Evolutionary conservation across 2,329 filamentous ascomycete genomes (phyloP), one percentile per base, ranked within the genome.

Genomic region (Stagonosporopsis rhizophila): DNA sequence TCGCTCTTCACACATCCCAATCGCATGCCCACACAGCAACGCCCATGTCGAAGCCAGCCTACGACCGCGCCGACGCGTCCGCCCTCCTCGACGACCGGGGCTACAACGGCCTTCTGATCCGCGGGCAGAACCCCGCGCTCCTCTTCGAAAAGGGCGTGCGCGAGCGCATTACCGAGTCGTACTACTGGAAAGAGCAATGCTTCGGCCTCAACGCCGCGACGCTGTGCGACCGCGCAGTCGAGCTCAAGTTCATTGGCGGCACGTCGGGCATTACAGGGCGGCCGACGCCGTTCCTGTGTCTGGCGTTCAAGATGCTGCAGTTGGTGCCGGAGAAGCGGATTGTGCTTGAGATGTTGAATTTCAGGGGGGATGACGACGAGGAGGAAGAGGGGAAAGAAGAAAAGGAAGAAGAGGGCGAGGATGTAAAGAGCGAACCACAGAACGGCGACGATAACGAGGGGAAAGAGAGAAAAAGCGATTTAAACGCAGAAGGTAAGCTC

Each of bases 151-250:
- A 96, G 76, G 90, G 92, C 37, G 92, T 97, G 64, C 90, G 91
- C 72, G 95, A 99, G 78, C 92, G 95, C 73, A 97, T 99, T 77
- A 87, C 93, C 66, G 92, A 96, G 72, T 91, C 88, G 49, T 96
- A 96, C 79, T 99, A 96, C 81, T 99, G 92, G 90, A 97, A 97
- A 78, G 95, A 98, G 79, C 93, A 97, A 80, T 97, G 95, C 76
- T 99, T 98, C 78, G 95, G 90, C 38, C 83, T 99, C 63, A 99
- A 98, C 80, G 85, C 85, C 3, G 87, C 87, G 1, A 89, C 86
- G 0, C 76, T 99, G 6, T 89, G 96, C 68, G 91, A 97, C 79
- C 91, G 95, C 62, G 93, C 96, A 0, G 90, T 92, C 23, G 89
- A 94, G 67, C 85, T 99, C 42, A 84, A 81, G 44, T 95, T 89